phyloP scores from a whole-genome alignment of 176 grass and related monocot species.

The Urochloa ruziziensis region DNA sequence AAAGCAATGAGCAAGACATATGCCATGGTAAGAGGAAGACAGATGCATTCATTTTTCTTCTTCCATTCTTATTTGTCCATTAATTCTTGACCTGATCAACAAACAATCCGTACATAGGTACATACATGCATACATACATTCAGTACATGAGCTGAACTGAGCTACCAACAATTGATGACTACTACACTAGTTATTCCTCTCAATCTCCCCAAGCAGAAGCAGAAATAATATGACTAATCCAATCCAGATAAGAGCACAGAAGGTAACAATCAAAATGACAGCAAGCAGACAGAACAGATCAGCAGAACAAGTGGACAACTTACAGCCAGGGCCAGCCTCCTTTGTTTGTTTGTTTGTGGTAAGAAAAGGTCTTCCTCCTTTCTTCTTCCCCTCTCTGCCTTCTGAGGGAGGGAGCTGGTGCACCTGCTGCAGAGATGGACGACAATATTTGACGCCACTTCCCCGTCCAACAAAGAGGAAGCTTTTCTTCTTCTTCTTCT shows the following conservation, averaged over 20 bases:
- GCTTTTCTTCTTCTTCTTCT: background rate
- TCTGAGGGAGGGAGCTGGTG: background rate
- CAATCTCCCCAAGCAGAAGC: background rate
- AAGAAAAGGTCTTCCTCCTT: background rate
- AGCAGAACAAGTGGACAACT: constrained; percentile 1
- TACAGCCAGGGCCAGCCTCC: background rate
- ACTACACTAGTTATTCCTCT: constrained; percentile 3
- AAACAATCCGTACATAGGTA: constrained; percentile 10
- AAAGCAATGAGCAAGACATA: background rate
- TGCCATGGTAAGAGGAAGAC: background rate
- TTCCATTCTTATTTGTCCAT: constrained; percentile 18
- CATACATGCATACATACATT: constrained; percentile 18
- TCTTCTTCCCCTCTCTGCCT: background rate
- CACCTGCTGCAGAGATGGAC: background rate
- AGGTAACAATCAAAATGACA: constrained; percentile 18
- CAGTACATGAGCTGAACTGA: background rate
- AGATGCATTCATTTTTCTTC: background rate
- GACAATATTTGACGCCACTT: background rate
- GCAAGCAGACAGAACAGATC: background rate
- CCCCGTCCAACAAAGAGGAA: background rate
- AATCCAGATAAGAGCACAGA: constrained; percentile 24
- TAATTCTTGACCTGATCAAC: constrained; percentile 12
- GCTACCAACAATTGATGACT: constrained; percentile 5
- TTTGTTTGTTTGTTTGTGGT: background rate
- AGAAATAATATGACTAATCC: constrained; percentile 2